These are phyloP conservation scores for Zychaea mexicana DNA, from an alignment of 371 early-diverging fungal species.

Conservation along the genomic window DNA sequence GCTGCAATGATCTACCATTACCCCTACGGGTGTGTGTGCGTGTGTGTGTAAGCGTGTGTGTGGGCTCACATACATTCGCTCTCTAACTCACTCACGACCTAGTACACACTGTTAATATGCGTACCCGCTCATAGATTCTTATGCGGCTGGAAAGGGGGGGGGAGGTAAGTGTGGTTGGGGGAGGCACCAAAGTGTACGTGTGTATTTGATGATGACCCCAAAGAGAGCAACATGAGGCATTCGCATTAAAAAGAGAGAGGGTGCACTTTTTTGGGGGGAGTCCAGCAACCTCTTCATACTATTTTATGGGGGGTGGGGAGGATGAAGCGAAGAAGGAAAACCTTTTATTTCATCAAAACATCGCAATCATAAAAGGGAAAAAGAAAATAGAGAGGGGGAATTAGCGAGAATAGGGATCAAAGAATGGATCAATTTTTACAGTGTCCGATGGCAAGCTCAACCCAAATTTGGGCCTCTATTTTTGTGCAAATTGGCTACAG, in stretches of 20 bases:
- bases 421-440: slow-evolving; percentile 4
- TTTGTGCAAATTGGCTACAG: slow-evolving; percentile 2
- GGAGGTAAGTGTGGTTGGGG: neutral
- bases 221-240: neutral
- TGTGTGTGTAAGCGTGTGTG: too few species aligned
- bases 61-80: too few species aligned
- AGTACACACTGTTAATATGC: neutral
- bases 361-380: neutral
- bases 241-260: neutral
- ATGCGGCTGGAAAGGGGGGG: slow-evolving; percentile 4
- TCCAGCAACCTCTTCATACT: neutral
- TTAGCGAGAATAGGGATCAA: slow-evolving; percentile 1
- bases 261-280: neutral
- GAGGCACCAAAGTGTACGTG: neutral
- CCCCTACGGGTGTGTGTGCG: neutral
- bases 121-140: neutral
- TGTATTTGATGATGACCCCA: neutral
- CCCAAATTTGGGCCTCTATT: neutral
- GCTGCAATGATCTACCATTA: slow-evolving; percentile 11
- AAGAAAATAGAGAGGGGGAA: neutral
- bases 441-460: neutral
- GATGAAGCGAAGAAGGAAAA: neutral
- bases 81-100: too few species aligned
- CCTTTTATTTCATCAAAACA: slow-evolving; percentile 1
- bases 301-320: neutral